A percentile compares a stretch with the other conserved stretches of the same genome.
Evolutionary conservation across 768 basidiomycete species (phyloP).

Genomic region (Porphyrellus cyaneotinctus): DNA sequence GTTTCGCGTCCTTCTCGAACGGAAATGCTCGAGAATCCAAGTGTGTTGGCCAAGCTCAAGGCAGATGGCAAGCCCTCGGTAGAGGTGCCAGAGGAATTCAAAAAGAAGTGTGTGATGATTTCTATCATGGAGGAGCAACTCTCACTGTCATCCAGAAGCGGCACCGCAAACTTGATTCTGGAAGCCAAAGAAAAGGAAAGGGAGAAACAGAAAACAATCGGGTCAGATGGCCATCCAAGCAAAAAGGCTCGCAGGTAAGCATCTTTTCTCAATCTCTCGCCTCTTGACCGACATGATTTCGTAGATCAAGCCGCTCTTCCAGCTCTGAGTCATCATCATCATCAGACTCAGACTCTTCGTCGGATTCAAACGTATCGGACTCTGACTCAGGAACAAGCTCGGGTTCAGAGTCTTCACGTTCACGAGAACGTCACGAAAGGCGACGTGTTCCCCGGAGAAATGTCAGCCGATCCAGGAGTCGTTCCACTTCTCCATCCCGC

Average conservation of each 20-base stretch:
- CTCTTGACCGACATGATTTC: background rate
- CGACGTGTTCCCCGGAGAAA: constrained; percentile 35
- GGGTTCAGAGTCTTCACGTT: constrained; percentile 43
- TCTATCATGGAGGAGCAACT: background rate
- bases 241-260: constrained; percentile 40
- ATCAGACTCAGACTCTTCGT: constrained; percentile 32
- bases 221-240: constrained; percentile 28
- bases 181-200: constrained; percentile 80
- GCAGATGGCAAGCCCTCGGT: constrained; percentile 71
- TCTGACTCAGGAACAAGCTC: constrained; percentile 40
- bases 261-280: constrained; percentile 13
- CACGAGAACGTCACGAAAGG: constrained; percentile 39
- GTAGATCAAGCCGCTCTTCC: constrained; percentile 34
- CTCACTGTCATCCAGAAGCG: constrained; percentile 43
- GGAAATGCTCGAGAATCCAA: constrained; percentile 79
- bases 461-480: constrained; percentile 14
- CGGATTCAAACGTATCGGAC: constrained; percentile 45
- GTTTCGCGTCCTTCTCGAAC: constrained; percentile 87
- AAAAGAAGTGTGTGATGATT: constrained; percentile 53
- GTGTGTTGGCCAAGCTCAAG: constrained; percentile 59
- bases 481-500: constrained; percentile 21
- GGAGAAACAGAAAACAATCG: constrained; percentile 35
- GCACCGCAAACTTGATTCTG: constrained; percentile 82
- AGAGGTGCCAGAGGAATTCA: constrained; percentile 90
- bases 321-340: constrained; percentile 21